Conservation (phyloP, 1,139 yeast genomes). For the Taphrina wiesneri region DNA sequence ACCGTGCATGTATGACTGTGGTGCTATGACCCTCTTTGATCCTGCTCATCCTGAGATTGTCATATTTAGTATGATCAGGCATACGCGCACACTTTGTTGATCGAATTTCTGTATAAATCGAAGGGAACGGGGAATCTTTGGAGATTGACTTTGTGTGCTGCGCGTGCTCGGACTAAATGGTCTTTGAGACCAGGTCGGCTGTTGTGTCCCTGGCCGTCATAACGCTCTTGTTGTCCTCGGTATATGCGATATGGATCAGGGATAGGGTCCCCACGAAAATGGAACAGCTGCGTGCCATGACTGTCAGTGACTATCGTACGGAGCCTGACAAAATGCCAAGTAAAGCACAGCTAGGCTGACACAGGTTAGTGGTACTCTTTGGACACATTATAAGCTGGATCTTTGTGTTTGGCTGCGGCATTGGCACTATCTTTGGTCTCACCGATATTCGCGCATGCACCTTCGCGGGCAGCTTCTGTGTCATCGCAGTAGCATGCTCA, state of each 20-base stretch:
- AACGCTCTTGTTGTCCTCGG: background rate
- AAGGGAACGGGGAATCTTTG: background rate
- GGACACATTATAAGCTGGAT: background rate
- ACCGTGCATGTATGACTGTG: too few relatives aligned
- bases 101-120: too few relatives aligned
- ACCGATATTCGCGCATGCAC: background rate
- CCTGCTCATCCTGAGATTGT: too few relatives aligned
- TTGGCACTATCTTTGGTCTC: background rate
- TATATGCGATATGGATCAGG: background rate
- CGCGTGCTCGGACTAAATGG: background rate
- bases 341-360: background rate
- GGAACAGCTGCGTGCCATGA: conserved; percentile 6
- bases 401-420: background rate
- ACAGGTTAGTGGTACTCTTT: background rate
- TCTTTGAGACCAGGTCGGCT: background rate
- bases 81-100: too few relatives aligned
- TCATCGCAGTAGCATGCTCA: background rate
- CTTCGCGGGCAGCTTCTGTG: background rate
- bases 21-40: too few relatives aligned
- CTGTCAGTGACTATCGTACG: conserved; percentile 1
- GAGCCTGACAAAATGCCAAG: background rate
- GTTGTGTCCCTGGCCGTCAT: background rate
- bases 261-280: background rate
- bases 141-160: background rate
- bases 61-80: too few relatives aligned